phyloP scores from a whole-genome alignment of 371 early-diverging fungal genomes.

The Mortierella sp. region DNA sequence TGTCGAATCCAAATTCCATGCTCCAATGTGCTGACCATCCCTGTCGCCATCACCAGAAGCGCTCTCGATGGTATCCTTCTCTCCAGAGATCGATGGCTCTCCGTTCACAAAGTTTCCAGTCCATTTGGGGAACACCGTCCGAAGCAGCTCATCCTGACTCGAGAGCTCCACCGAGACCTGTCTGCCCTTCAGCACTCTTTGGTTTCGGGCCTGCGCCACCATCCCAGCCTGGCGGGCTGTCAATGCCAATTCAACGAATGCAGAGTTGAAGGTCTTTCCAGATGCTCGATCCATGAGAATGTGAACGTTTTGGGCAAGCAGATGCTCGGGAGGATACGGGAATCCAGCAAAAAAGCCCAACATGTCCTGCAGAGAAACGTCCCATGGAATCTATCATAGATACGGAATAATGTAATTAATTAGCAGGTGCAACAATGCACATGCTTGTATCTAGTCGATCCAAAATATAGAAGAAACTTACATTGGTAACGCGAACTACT shows the following conservation, averaged over 20 bases:
- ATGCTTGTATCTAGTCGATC: not conserved
- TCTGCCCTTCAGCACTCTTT: slow-evolving; percentile 75
- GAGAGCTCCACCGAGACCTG: slow-evolving; percentile 71
- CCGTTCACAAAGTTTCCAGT: slow-evolving; percentile 66
- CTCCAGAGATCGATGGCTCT: slow-evolving; percentile 59
- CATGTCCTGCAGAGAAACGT: slow-evolving; percentile 54
- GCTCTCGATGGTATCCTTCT: not conserved
- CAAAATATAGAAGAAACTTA: not conserved
- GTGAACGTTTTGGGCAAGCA: slow-evolving; percentile 58
- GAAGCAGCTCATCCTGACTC: slow-evolving; percentile 75
- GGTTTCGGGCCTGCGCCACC: slow-evolving; percentile 66
- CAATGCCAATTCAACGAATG: slow-evolving; percentile 63
- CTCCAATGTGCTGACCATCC: not conserved
- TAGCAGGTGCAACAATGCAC: not conserved
- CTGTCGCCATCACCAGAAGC: not conserved
- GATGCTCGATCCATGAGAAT: slow-evolving; percentile 64
- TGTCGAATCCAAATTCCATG: not conserved
- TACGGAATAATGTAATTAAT: not conserved
- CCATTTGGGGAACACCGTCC: slow-evolving; percentile 79
- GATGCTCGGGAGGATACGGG: slow-evolving; percentile 39
- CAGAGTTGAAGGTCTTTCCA: slow-evolving; percentile 63
- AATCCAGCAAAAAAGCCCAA: slow-evolving; percentile 36
- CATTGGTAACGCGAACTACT: slow-evolving; percentile 57
- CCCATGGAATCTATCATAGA: slow-evolving; percentile 56
- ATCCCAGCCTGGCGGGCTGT: slow-evolving; percentile 57